Base-by-base conservation (phyloP, 2,329 filamentous ascomycete genomes). In the Cercospora sojina region DNA sequence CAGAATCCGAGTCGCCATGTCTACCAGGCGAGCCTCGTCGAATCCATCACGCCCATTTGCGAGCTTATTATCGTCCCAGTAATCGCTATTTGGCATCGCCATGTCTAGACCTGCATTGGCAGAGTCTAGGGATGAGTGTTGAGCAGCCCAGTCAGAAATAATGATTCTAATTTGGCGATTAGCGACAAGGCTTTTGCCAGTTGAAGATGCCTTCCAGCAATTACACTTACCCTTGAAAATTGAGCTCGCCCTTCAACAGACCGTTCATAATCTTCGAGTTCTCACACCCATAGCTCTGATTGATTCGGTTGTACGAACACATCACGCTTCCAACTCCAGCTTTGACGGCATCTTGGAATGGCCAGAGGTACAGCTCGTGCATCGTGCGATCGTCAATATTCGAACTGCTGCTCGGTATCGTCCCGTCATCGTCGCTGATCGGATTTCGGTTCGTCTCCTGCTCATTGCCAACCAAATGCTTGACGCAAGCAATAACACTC, bases 231-330 rank as follows among this genome's bases (percentile, higher is more conserved):
- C 90, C 90, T 71, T 91, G 88, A 71, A 92, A 92, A 0, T 88
- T 88, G 58, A 92, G 82, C 77, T 92, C 90, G 55, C 90, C 88
- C 72, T 92, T 92, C 8, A 92, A 80, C 3, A 92, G 80, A 0
- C 86, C 87, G 69, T 91, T 92, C 62, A 90, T 81, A 13, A 88
- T 78, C 74, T 88, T 88, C 67, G 86, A 87, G 74, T 92, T 92
- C 65, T 90, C 86, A 73, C 90, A 92, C 2, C 87, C 87, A 65
- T 90, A 80, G 10, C 78, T 81, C 57, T 71, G 70, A 68, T 77
- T 77, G 61, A 77, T 69, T 7, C 65, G 57, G n/a, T 74, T 72
- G 70, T 76, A 76, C 62, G 69, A 72, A 65, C 76, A 83, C 85
- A 71, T 69, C 7, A 68, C 76, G 9, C 81, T 79, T 1, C 81